phyloP scores from a whole-genome alignment of 1,284 basidiomycete species.

The Malassezia furfur region DNA sequence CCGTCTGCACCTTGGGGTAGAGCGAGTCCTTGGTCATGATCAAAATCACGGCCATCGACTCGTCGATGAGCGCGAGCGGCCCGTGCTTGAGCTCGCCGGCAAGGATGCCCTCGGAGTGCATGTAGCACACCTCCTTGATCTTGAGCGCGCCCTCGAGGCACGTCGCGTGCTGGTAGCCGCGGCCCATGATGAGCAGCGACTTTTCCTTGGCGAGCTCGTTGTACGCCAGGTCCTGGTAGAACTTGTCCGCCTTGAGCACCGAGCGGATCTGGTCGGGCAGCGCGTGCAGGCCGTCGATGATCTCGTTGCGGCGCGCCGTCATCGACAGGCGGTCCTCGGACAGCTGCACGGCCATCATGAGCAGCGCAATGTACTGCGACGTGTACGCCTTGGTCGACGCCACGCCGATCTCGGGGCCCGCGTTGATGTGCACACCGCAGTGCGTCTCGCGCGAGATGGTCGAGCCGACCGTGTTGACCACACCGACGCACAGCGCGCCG shows the following conservation, averaged over 20 bases:
- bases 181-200: slow-evolving; percentile 89
- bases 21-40: slow-evolving; percentile 98
- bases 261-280: slow-evolving; percentile 81
- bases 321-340: slow-evolving; percentile 93
- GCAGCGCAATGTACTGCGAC: slow-evolving; percentile 93
- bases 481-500: slow-evolving; percentile 83
- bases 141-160: slow-evolving; percentile 97
- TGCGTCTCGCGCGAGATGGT: slow-evolving; percentile 97
- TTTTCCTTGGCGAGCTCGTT: slow-evolving; percentile 70
- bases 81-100: slow-evolving; percentile 99
- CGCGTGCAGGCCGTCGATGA: slow-evolving; percentile 85
- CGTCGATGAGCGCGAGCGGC: slow-evolving; percentile 90
- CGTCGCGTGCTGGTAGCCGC: slow-evolving; percentile 94
- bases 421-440: slow-evolving; percentile 99
- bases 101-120: slow-evolving; percentile 60
- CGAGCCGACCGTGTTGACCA: slow-evolving; percentile 97
- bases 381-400: slow-evolving; percentile 99
- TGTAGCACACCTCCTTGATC: slow-evolving; percentile 85
- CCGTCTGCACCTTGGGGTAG: slow-evolving; percentile 95
- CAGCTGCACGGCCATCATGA: slow-evolving; percentile 96
- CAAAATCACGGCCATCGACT: slow-evolving; percentile 75
- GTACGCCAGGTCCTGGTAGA: slow-evolving; percentile 71
- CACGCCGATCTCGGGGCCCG: slow-evolving; percentile 97
- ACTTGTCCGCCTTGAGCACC: slow-evolving; percentile 71
- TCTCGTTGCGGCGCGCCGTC: slow-evolving; percentile 76